Base-by-base conservation (phyloP, 192 early-diverging fungal species). In the Paraglomus occultum region DNA sequence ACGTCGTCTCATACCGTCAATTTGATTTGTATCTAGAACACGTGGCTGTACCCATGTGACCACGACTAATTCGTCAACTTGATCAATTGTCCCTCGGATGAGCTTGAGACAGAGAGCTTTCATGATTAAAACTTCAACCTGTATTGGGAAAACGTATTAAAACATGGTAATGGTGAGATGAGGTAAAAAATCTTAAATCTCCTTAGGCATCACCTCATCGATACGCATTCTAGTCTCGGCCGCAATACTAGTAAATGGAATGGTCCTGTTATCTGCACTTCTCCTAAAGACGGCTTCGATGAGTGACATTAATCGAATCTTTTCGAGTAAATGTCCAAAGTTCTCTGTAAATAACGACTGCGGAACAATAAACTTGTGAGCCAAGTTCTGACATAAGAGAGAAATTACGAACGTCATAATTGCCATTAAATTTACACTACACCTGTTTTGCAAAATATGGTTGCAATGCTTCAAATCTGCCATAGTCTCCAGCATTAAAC, bases 1-100 rank as follows among this genome's bases (percentile, higher is more conserved):
- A 60, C 89, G 82, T 58, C 92, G 88, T 46, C 85, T 82, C 83
- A 99, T 88, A 38, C 82, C 85, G 69, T 84, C 82, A 73, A 99
- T 95, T 79, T 98, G 96, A 22, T 84, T 82, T 81, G 82, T 88
- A 78, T 93, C 94, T 70, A 99, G 80, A 11, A 95, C 94, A 74
- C 97, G 92, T 18, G 97, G 96, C 80, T 97, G 95, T 10, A 99
- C 97, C 97, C 97, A 98, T 59, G 93, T 88, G 43, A 99, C 90
- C 42, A 82, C 83, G 8, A 99, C 92, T 10, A 90, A 82, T 67
- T 88, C 80, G 40, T 93, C 93, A 20, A 99, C 94, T 80, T 99
- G 95, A 71, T 99, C 95, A 77, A 99, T 96, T 42, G 86, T 88
- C 18, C 97, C 97, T 62, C 87, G 85, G 74, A 99, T 92, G 67